Conservation (phyloP, 148 eudicot species). For the Camellia japonica region DNA sequence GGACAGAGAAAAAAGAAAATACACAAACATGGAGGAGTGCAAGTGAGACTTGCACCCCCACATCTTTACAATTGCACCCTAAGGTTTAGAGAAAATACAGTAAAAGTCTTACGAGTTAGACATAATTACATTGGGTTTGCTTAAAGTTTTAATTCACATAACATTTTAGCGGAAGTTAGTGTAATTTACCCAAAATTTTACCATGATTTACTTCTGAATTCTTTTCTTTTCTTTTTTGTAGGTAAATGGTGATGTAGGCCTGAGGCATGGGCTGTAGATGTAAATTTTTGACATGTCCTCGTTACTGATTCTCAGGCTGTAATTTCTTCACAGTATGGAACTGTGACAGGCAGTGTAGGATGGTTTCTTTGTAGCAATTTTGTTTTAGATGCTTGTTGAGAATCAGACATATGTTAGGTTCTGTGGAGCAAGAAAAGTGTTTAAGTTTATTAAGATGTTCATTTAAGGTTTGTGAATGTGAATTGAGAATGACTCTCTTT, state of each 20-base stretch:
- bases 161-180: too few species aligned
- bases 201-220: background rate
- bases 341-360: background rate
- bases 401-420: background rate
- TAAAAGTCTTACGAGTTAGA: too few species aligned
- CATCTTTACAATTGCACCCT: too few species aligned
- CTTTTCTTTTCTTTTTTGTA: conserved; percentile 3
- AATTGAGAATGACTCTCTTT: background rate
- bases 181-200: too few species aligned
- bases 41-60: too few species aligned
- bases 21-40: too few species aligned
- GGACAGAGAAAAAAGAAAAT: too few species aligned
- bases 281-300: background rate
- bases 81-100: too few species aligned
- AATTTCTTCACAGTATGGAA: background rate
- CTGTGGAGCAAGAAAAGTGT: background rate
- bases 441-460: background rate
- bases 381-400: background rate
- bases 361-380: background rate
- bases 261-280: conserved; percentile 8
- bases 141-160: too few species aligned
- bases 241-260: conserved; percentile 12
- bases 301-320: too few species aligned
- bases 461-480: background rate
- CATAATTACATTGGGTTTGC: too few species aligned